Conservation (phyloP, 1,284 basidiomycete genomes). For the Inonotus obliquus region DNA sequence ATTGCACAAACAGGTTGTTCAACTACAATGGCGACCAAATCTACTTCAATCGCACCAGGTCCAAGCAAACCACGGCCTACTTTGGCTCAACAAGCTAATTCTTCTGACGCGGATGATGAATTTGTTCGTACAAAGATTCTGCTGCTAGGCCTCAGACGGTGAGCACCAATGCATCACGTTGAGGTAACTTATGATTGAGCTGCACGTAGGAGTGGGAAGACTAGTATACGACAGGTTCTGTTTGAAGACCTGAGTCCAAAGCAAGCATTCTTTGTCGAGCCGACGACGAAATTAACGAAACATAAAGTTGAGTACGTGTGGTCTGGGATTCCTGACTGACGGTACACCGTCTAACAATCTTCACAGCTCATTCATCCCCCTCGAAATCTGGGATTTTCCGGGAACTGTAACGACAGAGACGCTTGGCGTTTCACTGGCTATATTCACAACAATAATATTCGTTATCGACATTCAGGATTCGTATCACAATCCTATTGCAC, state of each 20-base stretch:
- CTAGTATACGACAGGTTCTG: conserved; percentile 87
- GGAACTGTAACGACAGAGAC: conserved; percentile 77
- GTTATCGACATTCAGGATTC: conserved; percentile 90
- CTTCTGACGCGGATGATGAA: conserved; percentile 13
- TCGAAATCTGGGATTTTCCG: conserved; percentile 96
- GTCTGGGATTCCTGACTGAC: neutral
- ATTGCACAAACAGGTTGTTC: no score
- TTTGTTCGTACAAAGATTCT: conserved; percentile 63
- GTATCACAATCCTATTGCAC: conserved; percentile 73
- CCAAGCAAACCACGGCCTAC: conserved; percentile 7
- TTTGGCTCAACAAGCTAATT: neutral
- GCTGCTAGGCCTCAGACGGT: conserved; percentile 78
- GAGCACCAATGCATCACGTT: conserved; percentile 21
- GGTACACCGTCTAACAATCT: neutral
- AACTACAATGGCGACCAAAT: neutral
- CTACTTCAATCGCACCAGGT: neutral
- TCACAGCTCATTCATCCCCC: conserved; percentile 79
- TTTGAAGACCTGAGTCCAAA: conserved; percentile 83
- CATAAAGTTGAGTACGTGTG: conserved; percentile 75
- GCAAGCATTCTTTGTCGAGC: conserved; percentile 90
- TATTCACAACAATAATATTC: conserved; percentile 83
- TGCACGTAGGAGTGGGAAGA: conserved; percentile 78
- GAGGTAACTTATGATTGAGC: conserved; percentile 15
- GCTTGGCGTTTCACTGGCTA: conserved; percentile 64
- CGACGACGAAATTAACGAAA: conserved; percentile 74